Evolutionary conservation across 495 filamentous ascomycete species (phyloP).

Genomic region (Penicillium simplicissimum): DNA sequence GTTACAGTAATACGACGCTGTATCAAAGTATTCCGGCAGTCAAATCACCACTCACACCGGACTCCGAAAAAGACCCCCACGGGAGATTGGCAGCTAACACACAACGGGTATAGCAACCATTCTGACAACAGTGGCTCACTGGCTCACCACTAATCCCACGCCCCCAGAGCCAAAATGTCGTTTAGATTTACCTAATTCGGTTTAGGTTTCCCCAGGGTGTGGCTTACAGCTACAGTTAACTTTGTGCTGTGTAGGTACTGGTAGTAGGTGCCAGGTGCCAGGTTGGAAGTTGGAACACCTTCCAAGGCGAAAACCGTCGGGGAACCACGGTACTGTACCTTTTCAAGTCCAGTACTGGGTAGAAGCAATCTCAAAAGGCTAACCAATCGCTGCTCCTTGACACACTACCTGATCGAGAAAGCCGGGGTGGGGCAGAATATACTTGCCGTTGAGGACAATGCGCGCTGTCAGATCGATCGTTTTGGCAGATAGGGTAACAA

Average conservation of each 20-base stretch:
- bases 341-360: neutral
- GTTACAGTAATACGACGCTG: neutral
- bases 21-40: too few relatives aligned
- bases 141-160: slow-evolving; percentile 14
- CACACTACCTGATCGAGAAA: neutral
- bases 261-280: too few relatives aligned
- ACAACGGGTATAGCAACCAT: neutral
- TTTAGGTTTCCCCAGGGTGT: slow-evolving; percentile 15
- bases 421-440: neutral
- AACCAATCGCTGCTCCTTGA: neutral
- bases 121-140: neutral
- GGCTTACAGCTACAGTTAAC: neutral
- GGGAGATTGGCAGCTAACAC: slow-evolving; percentile 25
- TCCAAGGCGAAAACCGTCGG: neutral
- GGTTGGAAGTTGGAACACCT: neutral
- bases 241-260: neutral
- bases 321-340: neutral
- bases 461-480: slow-evolving; percentile 9
- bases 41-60: too few relatives aligned
- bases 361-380: neutral
- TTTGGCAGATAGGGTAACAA: neutral
- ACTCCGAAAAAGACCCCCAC: neutral
- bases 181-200: slow-evolving; percentile 19
- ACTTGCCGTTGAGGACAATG: neutral
- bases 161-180: slow-evolving; percentile 7